A percentile compares a stretch with the other conserved stretches of the same genome.
phyloP scores from a whole-genome alignment of 2,329 filamentous ascomycete genomes.

The Hysterium pulicare region DNA sequence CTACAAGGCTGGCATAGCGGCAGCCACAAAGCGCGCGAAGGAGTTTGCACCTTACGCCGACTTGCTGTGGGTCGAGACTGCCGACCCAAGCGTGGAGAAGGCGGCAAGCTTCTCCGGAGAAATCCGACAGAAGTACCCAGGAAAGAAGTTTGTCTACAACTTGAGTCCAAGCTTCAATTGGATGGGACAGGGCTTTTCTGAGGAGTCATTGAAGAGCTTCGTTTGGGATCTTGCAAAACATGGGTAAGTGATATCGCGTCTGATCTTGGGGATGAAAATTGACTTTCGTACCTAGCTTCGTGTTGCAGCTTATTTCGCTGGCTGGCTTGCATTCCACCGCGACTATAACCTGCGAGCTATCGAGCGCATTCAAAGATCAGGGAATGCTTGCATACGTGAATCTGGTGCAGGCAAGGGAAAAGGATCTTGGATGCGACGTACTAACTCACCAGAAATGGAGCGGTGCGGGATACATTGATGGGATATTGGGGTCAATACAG shows the following conservation, averaged over 20 bases:
- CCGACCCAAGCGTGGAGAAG: conserved; percentile 77
- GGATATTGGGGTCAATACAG: conserved; percentile 84
- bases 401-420: conserved; percentile 82
- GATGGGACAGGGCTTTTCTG: conserved; percentile 90
- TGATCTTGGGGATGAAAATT: conserved; percentile 53
- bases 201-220: conserved; percentile 79
- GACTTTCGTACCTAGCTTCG: conserved; percentile 45
- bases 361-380: conserved; percentile 77
- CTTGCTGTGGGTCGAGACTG: conserved; percentile 95
- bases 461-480: conserved; percentile 74
- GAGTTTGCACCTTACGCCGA: conserved; percentile 91
- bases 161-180: conserved; percentile 97
- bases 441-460: conserved; percentile 91
- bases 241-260: conserved; percentile 62
- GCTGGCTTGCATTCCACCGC: conserved; percentile 63
- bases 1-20: conserved; percentile 76
- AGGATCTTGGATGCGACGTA: conserved; percentile 88
- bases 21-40: conserved; percentile 89
- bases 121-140: conserved; percentile 66
- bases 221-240: conserved; percentile 95
- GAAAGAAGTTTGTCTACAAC: conserved; percentile 94
- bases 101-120: conserved; percentile 71
- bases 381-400: conserved; percentile 99
- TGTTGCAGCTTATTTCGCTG: conserved; percentile 62
- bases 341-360: conserved; percentile 69